A percentile compares a stretch with the other conserved stretches of the same genome.
Conservation (phyloP, 345 rosid species). For the Erucastrum elatum region DNA sequence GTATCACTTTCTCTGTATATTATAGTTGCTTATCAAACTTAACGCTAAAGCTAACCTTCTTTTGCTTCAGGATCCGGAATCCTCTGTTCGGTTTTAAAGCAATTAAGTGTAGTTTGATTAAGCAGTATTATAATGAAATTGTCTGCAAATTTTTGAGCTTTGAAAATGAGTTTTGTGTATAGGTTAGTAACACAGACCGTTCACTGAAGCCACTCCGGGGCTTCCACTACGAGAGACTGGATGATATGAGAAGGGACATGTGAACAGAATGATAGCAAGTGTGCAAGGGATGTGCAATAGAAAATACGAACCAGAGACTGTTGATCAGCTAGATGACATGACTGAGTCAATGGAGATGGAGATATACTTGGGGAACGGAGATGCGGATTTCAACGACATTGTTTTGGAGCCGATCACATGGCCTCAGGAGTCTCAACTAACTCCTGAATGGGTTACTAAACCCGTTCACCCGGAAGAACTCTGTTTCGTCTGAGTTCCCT, state of each 20-base stretch:
- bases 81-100: too few relatives aligned
- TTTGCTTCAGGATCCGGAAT: too few relatives aligned
- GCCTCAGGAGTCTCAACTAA: conserved; percentile 44
- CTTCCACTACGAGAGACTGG: conserved; percentile 36
- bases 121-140: too few relatives aligned
- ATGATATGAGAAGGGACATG: conserved; percentile 37
- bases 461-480: conserved; percentile 43
- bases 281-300: conserved; percentile 40
- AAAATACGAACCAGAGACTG: conserved; percentile 35
- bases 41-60: too few relatives aligned
- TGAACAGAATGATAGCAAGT: conserved; percentile 32
- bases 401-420: conserved; percentile 41
- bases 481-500: conserved; percentile 30
- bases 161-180: not conserved
- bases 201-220: conserved; percentile 38
- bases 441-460: conserved; percentile 43
- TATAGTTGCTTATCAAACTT: too few relatives aligned
- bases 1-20: too few relatives aligned
- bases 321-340: conserved; percentile 35
- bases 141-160: too few relatives aligned
- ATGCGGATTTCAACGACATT: conserved; percentile 37
- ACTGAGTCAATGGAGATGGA: conserved; percentile 39
- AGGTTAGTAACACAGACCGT: conserved; percentile 43
- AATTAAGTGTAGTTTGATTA: too few relatives aligned
- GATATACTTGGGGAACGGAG: conserved; percentile 41